Evolutionary conservation across 2,329 filamentous ascomycete genomes (phyloP).

Genomic region (Bisporella sp.): DNA sequence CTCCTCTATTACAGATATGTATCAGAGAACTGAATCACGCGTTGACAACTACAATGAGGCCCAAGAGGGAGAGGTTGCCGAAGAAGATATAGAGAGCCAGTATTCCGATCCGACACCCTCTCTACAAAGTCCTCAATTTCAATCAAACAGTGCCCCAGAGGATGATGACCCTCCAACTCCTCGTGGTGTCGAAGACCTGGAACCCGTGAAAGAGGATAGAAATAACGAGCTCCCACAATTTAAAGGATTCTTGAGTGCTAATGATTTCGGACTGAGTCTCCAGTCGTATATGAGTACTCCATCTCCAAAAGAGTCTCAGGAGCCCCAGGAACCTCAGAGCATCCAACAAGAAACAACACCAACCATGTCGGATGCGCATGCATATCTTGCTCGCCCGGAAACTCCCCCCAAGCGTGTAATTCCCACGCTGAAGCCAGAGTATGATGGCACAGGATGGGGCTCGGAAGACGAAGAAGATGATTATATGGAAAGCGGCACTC

Average conservation of each 20-base stretch:
- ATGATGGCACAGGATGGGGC: constrained; percentile 57
- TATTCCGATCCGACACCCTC: constrained; percentile 38
- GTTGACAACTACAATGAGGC: constrained; percentile 16
- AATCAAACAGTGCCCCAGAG: constrained; percentile 28
- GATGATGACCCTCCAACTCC: constrained; percentile 46
- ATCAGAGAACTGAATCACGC: constrained; percentile 45
- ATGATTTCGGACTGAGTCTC: constrained; percentile 47
- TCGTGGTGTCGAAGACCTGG: constrained; percentile 33
- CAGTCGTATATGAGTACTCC: constrained; percentile 43
- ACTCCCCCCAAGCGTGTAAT: constrained; percentile 22
- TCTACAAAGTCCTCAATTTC: constrained; percentile 15
- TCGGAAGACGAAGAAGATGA: constrained; percentile 46
- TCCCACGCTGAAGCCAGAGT: constrained; percentile 49
- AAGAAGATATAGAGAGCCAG: constrained; percentile 33
- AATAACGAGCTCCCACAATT: constrained; percentile 16
- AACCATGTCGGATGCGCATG: constrained; percentile 20
- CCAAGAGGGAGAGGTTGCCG: constrained; percentile 6
- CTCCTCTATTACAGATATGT: constrained; percentile 62
- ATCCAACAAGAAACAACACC: constrained; percentile 2
- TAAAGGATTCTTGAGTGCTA: constrained; percentile 34
- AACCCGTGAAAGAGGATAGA: constrained; percentile 24
- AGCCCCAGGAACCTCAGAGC: constrained; percentile 20
- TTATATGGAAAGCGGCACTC: constrained; percentile 58
- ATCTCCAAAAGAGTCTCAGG: neutral
- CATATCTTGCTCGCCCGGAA: constrained; percentile 18